Conservation (phyloP, 768 basidiomycete genomes). For the Sistotremastrum suecicum region DNA sequence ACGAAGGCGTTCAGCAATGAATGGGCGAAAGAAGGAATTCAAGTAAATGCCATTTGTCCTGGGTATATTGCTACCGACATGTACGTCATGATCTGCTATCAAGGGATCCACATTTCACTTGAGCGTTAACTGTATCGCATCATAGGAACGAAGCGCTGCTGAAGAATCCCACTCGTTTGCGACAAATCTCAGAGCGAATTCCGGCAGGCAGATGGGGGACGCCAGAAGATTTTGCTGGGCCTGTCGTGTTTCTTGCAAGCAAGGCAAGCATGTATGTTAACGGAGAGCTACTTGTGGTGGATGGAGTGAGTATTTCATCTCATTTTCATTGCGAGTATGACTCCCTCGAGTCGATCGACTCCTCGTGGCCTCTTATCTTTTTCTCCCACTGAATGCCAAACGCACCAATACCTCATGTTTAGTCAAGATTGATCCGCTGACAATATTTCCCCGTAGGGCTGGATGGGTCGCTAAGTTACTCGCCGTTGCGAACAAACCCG, state of each 20-base stretch:
- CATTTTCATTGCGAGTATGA: not conserved
- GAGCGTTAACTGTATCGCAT: slow-evolving; percentile 3
- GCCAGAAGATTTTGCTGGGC: slow-evolving; percentile 63
- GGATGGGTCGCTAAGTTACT: too few relatives aligned
- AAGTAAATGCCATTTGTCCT: slow-evolving; percentile 80
- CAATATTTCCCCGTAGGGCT: too few relatives aligned
- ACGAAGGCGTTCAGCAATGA: slow-evolving; percentile 89
- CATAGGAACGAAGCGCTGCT: slow-evolving; percentile 52
- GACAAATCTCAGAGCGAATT: slow-evolving; percentile 63
- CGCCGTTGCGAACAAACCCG: too few relatives aligned
- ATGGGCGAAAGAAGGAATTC: slow-evolving; percentile 79
- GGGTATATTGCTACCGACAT: slow-evolving; percentile 87
- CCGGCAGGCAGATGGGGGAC: slow-evolving; percentile 60
- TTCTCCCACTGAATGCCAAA: too few relatives aligned
- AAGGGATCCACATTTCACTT: not conserved
- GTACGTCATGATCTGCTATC: slow-evolving; percentile 27
- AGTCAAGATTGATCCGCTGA: too few relatives aligned
- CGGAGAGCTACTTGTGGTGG: slow-evolving; percentile 57
- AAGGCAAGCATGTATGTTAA: slow-evolving; percentile 56
- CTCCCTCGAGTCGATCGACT: not conserved
- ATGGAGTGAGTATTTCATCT: slow-evolving; percentile 39
- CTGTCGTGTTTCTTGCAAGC: slow-evolving; percentile 56
- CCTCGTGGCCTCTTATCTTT: too few relatives aligned
- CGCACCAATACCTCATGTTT: too few relatives aligned
- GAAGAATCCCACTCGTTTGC: slow-evolving; percentile 46